Evolutionary conservation across 345 rosid species (phyloP), one percentile per base, ranked within the genome.

Genomic region (Brassica rapa): DNA sequence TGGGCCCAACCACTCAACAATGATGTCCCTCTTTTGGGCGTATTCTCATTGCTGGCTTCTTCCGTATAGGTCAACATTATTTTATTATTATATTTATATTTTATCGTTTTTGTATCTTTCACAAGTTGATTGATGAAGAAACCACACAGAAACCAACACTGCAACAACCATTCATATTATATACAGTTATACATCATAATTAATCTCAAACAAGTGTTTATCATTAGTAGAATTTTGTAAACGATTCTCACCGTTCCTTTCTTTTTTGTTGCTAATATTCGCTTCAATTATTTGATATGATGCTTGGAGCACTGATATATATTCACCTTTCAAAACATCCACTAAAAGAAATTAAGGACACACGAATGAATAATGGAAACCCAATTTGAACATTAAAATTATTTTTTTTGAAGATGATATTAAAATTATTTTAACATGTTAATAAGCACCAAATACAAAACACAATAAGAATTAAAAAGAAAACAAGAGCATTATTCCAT

Each of bases 11-110:
- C 72, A 70, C 69, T 64, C 53, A 65, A 62, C 76, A 70, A 65
- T 65, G 68, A 75, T 80, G 80, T 62, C 37, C 74, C 56, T 75
- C 77, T 77, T 82, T 72, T 77, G 75, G 81, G 78, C 72, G 63
- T 82, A 68, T 72, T 76, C 79, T 63, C 67, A 60, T 23, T 73
- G 71, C 70, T 77, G 75, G 69, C 81, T 72, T 33, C 77, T 68
- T 73, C 77, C 81, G 63, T 73, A 62, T 81, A 62, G 55, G 66
- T 80, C 79, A 68, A 56, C 56, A 6, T 55, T 68, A 68, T 61
- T 62, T 68, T 67, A 60, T 68, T 60, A 41, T 0, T 43, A 76
- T 5, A 62, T 16, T 55, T 23, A 24, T 39, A 15, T 79, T 43
- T 30, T 25, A 4, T 66, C 2, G 35, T 78, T 59, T 79, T 73